These are phyloP conservation scores for Cubamyces sp. DNA, from an alignment of 768 basidiomycete species.

Conservation along the genomic window DNA sequence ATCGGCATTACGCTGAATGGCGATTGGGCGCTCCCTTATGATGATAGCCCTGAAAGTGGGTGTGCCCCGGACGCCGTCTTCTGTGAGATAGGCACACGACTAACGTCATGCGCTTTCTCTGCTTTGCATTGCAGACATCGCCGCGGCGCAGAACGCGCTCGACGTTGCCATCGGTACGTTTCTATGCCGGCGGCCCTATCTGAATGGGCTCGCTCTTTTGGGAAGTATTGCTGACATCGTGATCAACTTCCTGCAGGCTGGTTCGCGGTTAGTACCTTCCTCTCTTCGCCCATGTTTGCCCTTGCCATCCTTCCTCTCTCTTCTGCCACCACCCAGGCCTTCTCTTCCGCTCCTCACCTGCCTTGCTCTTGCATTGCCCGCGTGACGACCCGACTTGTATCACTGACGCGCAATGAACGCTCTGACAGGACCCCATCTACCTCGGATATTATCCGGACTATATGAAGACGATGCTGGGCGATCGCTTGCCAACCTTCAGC, in stretches of 20 bases:
- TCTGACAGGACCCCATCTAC: constrained; percentile 64
- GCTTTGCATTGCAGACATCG: constrained; percentile 50
- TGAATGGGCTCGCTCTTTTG: neutral
- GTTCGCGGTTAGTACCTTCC: constrained; percentile 49
- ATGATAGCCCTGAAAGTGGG: constrained; percentile 69
- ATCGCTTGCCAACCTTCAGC: constrained; percentile 62
- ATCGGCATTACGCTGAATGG: constrained; percentile 85
- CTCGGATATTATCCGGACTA: constrained; percentile 73
- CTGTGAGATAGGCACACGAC: neutral
- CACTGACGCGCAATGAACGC: neutral
- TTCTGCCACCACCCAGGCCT: neutral
- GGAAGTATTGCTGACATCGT: constrained; percentile 17
- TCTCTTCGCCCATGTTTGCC: constrained; percentile 8
- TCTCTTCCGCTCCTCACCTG: neutral
- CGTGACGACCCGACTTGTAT: neutral
- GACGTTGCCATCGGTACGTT: constrained; percentile 70
- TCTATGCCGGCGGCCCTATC: constrained; percentile 23
- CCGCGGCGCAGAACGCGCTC: constrained; percentile 71
- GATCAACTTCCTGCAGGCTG: constrained; percentile 44
- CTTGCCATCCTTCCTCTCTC: constrained; percentile 10
- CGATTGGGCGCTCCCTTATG: constrained; percentile 76
- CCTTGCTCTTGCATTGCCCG: neutral
- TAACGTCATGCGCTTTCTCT: neutral
- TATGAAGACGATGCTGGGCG: constrained; percentile 61
- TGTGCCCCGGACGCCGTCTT: constrained; percentile 7